Base-by-base conservation (phyloP, 2,329 filamentous ascomycete species). In the Didymella glomerata region DNA sequence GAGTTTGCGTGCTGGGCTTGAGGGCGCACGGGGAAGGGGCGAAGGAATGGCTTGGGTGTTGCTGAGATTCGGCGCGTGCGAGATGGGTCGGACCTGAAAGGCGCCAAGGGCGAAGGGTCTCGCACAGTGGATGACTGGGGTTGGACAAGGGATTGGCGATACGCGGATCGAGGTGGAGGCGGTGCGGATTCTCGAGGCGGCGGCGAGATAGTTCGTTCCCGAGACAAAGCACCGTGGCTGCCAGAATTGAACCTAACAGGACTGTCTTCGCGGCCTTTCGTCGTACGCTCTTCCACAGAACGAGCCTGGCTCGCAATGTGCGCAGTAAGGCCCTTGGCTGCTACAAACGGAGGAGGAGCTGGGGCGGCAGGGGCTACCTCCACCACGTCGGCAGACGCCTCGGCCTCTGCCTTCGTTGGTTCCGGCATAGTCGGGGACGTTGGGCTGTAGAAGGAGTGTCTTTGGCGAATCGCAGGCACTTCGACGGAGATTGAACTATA, bases 11-110 rank as follows among this genome's bases (percentile, higher is more conserved):
- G 69, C 48, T 74, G 72, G 10, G 70, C 63, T 51, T 74, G 71
- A 1, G 73, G 70, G 4, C 75, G 67, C 4, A 78, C 69, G 4
- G 76, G 76, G 14, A 78, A 68, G 3, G 75, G 75, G 27, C 73
- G 70, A 20, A 77, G 60, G 44, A 75, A 76, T 14, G 75, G 74
- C 57, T 77, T 77, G 2, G 75, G 72, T 7, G 68, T 71, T 28
- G 69, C 65, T 24, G 74, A 74, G 10, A 73, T 62, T n/a, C 75
- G 70, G 25, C 65, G 69, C 27, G 65, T 59, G 13, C 61, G 52
- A 22, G 61, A 66, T 13, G 47, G 40, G 38, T 64, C 56, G 9
- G 50, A 55, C 36, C 57, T 56, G 36, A 57, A 53, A 11, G 59
- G 57, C 25, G 58, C 62, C 24, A 61, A 56, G 28, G 45, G 34